phyloP scores from a whole-genome alignment of 202 grass and related monocot genomes.

The Thinopyrum obtusiflorum region DNA sequence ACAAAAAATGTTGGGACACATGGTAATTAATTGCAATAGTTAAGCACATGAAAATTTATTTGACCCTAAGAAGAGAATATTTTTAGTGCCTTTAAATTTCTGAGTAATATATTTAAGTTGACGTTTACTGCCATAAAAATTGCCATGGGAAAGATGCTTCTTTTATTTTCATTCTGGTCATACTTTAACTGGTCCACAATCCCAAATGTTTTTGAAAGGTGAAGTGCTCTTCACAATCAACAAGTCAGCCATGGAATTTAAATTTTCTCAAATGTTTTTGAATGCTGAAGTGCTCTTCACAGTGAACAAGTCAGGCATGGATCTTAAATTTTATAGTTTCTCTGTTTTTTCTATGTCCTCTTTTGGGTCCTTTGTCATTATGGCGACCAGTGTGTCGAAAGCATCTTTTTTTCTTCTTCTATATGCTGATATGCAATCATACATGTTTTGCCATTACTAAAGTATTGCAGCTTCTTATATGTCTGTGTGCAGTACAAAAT shows the following conservation, averaged over 20 bases:
- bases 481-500: slow-evolving; percentile 75
- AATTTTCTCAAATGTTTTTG: background rate
- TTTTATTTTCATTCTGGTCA: background rate
- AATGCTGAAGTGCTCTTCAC: background rate
- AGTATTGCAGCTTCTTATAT: slow-evolving; percentile 18
- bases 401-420: background rate
- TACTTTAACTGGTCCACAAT: background rate
- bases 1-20: background rate
- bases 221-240: background rate
- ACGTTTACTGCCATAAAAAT: background rate
- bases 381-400: background rate
- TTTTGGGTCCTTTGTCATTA: background rate
- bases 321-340: background rate
- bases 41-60: background rate
- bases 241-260: background rate
- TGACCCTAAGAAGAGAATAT: background rate
- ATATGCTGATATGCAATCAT: slow-evolving; percentile 7
- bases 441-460: slow-evolving; percentile 14
- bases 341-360: background rate
- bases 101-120: background rate
- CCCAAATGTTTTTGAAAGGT: background rate
- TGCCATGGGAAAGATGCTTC: background rate
- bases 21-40: background rate
- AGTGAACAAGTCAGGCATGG: background rate
- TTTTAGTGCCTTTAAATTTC: background rate